phyloP scores from a whole-genome alignment of 2,329 filamentous ascomycete genomes.

The Apiospora aurea region DNA sequence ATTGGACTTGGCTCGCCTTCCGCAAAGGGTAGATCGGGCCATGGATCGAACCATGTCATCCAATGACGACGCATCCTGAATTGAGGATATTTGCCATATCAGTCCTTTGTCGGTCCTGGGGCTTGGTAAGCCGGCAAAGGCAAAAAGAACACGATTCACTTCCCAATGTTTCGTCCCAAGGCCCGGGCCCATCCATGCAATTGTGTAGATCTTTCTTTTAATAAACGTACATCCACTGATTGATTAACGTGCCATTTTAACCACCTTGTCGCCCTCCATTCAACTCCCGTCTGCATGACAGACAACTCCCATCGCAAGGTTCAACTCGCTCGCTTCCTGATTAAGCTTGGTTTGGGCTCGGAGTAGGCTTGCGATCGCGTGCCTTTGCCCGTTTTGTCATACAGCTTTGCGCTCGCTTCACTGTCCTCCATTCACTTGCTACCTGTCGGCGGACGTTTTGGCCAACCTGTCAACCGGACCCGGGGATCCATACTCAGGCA shows the following conservation, averaged over 20 bases:
- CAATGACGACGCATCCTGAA: not conserved
- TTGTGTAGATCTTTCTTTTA: slow-evolving; percentile 20
- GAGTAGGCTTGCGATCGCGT: not conserved
- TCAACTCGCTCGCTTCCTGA: not conserved
- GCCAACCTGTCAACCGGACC: not conserved
- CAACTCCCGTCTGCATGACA: not conserved
- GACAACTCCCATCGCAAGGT: not conserved
- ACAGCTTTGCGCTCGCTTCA: not conserved
- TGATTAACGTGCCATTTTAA: not conserved
- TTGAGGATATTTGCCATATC: not conserved
- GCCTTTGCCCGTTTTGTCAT: not conserved
- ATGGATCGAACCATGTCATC: slow-evolving; percentile 31
- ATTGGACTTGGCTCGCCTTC: slow-evolving; percentile 5
- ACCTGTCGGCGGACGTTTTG: not conserved
- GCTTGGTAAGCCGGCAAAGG: slow-evolving; percentile 21
- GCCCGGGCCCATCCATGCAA: not conserved
- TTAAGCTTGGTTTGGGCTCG: not conserved
- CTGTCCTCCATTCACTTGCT: not conserved
- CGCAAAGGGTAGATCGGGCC: slow-evolving; percentile 25
- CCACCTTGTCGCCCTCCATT: slow-evolving; percentile 5
- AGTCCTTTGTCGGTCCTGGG: slow-evolving; percentile 22
- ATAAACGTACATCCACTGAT: not conserved
- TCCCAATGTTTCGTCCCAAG: not conserved
- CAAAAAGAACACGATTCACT: slow-evolving; percentile 30
- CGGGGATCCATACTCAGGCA: slow-evolving; percentile 8